phyloP scores from a whole-genome alignment of 129 eudicot genomes.

The Logfia minima region DNA sequence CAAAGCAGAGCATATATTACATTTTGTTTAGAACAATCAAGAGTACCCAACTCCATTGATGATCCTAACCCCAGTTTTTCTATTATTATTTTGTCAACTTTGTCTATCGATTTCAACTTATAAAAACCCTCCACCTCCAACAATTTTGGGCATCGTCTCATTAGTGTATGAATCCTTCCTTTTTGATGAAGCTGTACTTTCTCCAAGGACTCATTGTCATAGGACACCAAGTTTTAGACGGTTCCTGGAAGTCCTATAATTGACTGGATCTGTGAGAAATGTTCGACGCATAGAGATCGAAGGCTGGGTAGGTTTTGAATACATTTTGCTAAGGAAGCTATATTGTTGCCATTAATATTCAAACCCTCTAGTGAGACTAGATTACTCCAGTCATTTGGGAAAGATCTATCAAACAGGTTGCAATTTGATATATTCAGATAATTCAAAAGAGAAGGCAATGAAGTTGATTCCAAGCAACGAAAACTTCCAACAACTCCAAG shows the following conservation, averaged over 20 bases:
- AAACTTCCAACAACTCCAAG: constrained; percentile 10
- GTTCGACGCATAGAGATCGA: too few species aligned
- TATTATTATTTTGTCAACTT: too few species aligned
- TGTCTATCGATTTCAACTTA: too few species aligned
- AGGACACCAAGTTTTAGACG: rapidly evolving
- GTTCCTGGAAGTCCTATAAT: constrained; percentile 1
- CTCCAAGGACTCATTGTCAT: background rate
- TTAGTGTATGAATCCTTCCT: too few species aligned
- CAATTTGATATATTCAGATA: background rate
- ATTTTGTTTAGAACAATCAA: background rate
- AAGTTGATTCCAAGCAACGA: background rate
- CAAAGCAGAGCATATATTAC: background rate
- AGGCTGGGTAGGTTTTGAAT: background rate
- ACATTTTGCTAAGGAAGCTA: constrained; percentile 11
- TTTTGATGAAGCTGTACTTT: background rate
- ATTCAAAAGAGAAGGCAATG: background rate
- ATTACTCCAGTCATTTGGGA: constrained; percentile 24
- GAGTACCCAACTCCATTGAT: background rate
- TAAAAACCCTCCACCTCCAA: too few species aligned
- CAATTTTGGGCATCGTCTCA: too few species aligned
- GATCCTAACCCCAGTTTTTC: background rate
- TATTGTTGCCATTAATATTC: background rate
- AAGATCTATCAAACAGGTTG: constrained; percentile 4
- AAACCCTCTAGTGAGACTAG: background rate
- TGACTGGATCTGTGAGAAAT: background rate